Percentiles rank a stretch among this genome's conserved stretches.
Evolutionary conservation across 768 basidiomycete species (phyloP).

Genomic region (Lanmaoa rubissima): DNA sequence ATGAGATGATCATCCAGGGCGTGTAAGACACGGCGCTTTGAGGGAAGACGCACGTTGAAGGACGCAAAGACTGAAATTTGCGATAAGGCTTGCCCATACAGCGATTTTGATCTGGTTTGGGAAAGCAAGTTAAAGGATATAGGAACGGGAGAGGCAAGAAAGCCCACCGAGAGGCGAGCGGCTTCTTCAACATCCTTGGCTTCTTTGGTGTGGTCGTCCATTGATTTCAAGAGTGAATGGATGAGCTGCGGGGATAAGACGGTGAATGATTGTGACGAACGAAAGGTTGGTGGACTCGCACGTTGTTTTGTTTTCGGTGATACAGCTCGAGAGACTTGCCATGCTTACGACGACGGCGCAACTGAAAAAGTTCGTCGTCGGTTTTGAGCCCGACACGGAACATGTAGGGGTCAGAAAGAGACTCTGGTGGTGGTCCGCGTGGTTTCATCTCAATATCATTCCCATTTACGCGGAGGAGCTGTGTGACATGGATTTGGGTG

Average conservation of each 20-base stretch:
- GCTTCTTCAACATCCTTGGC: constrained; percentile 68
- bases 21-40: background rate
- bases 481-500: background rate
- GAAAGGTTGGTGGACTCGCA: constrained; percentile 30
- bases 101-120: constrained; percentile 77
- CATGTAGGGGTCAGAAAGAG: constrained; percentile 61
- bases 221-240: constrained; percentile 79
- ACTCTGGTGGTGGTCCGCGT: constrained; percentile 22
- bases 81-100: constrained; percentile 75
- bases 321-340: constrained; percentile 66
- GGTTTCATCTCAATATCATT: constrained; percentile 42
- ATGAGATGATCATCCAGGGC: background rate
- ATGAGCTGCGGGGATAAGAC: constrained; percentile 61
- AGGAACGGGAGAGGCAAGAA: background rate
- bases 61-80: constrained; percentile 70
- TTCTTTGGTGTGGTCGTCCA: constrained; percentile 86
- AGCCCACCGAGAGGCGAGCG: constrained; percentile 61
- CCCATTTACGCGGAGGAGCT: background rate
- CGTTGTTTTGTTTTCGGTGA: constrained; percentile 72
- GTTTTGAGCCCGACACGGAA: constrained; percentile 60
- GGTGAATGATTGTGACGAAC: background rate
- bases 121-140: background rate
- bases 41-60: constrained; percentile 53
- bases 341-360: constrained; percentile 54
- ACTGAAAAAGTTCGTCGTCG: constrained; percentile 58